Base-by-base conservation (phyloP, 2,329 filamentous ascomycete genomes). In the Calonectria ilicicola region DNA sequence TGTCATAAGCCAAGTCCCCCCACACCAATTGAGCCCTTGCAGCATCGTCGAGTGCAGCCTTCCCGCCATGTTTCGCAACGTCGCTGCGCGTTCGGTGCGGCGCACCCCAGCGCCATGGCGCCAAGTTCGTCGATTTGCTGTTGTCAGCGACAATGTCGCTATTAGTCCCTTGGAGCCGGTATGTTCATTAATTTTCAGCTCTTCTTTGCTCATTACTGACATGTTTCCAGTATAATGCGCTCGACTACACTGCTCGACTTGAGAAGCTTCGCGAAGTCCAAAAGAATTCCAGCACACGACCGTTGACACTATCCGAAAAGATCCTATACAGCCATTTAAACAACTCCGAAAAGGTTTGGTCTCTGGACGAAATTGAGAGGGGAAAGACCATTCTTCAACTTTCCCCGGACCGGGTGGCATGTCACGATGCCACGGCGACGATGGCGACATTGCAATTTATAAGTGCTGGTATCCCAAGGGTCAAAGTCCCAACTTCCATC, bases 361-460 rank as follows among this genome's bases (percentile, higher is more conserved):
- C 71, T 0, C 69, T 78, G 10, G 73, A 83, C 7, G 74, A 78
- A 1, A 84, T 86, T 21, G 70, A 80, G n/a, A 79, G 83, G 8
- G 84, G 84, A 4, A 81, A 82, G 51, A 85, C 84, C 2, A 82
- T 84, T 17, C 69, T 85, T 0, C 81, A 82, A 19, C 69, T 85
- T 5, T 77, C 79, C 7, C 84, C 84, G 0, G 83, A 85, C 42
- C 77, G 84, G 1, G 83, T 85, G n/a, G 84, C 84, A 2, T 84
- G 83, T 38, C 84, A 86, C 40, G 84, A 86, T 80, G 84, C 84
- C 2, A 85, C 84, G 0, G 84, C 84, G 2, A 85, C 83, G 6
- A 86, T 86, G 84, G 84, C 84, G 2, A 70, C 85, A 14, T 74
- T 86, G 1, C 84, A 86, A 64, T 86, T 86, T 73, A 85, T 86